Percentiles rank a stretch among this genome's conserved stretches.
Conservation (phyloP, 345 rosid genomes). For the Ceriops zippeliana region DNA sequence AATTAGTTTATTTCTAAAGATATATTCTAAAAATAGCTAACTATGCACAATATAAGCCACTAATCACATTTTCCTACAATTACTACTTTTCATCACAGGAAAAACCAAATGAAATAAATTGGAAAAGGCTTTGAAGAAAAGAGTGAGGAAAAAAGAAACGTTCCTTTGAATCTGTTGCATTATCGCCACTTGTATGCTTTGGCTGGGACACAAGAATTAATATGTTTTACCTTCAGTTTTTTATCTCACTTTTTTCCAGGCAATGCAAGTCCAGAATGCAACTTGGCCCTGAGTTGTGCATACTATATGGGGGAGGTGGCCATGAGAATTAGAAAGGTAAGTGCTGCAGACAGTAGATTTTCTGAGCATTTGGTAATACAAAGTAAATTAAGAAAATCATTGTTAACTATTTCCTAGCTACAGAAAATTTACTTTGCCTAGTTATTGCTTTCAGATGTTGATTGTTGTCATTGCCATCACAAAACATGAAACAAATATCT, state of each 20-base stretch:
- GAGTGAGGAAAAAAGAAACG: neutral
- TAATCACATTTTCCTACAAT: no score
- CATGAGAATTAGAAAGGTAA: slow-evolving; percentile 88
- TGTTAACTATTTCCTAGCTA: neutral
- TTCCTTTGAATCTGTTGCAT: neutral
- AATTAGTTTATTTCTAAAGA: no score
- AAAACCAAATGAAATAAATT: neutral
- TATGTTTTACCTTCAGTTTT: slow-evolving; percentile 4
- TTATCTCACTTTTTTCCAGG: slow-evolving; percentile 42
- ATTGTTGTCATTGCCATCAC: neutral
- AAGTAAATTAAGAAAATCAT: neutral
- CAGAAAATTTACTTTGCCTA: neutral
- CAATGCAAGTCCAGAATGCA: slow-evolving; percentile 86
- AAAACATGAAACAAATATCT: neutral
- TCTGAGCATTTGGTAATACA: neutral
- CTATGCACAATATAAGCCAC: no score
- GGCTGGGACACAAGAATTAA: neutral
- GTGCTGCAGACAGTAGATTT: neutral
- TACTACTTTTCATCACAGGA: neutral
- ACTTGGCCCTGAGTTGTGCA: slow-evolving; percentile 68
- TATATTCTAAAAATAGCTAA: no score
- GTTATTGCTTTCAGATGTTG: neutral
- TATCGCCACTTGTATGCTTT: neutral
- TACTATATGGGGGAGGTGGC: slow-evolving; percentile 94
- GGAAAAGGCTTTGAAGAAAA: neutral